Percentiles rank a stretch among this genome's conserved stretches.
Evolutionary conservation across 2,329 filamentous ascomycete species (phyloP).

Genomic region (Sporothrix dimorphospora): DNA sequence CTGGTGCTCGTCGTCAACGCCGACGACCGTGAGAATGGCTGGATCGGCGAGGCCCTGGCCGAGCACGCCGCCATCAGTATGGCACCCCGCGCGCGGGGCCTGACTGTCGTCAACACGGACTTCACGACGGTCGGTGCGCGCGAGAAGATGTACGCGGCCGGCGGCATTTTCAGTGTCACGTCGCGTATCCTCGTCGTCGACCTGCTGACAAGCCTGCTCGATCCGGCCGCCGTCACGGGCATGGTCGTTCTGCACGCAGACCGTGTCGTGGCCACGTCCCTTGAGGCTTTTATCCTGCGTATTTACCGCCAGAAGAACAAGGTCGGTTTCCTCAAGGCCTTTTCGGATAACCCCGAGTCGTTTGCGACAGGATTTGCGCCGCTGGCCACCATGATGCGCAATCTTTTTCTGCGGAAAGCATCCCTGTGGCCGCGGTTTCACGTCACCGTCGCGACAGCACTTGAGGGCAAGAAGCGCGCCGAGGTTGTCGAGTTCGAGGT

Average conservation of each 20-base stretch:
- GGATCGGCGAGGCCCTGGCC: constrained; percentile 94
- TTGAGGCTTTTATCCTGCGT: constrained; percentile 92
- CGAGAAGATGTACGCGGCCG: constrained; percentile 87
- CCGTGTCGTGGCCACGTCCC: constrained; percentile 78
- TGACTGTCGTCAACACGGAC: constrained; percentile 94
- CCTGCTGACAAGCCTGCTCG: constrained; percentile 79
- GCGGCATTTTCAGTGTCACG: constrained; percentile 94
- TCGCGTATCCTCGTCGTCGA: constrained; percentile 95
- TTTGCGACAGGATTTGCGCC: constrained; percentile 89
- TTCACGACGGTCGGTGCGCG: constrained; percentile 82
- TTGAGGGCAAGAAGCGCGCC: constrained; percentile 89
- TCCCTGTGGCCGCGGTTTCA: constrained; percentile 95
- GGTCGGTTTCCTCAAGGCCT: constrained; percentile 89
- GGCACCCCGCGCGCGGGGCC: constrained; percentile 76
- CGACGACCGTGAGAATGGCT: constrained; percentile 90
- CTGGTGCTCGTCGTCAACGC: constrained; percentile 87
- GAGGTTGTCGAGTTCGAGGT: constrained; percentile 98
- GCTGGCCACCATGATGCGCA: constrained; percentile 86
- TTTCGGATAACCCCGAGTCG: constrained; percentile 90
- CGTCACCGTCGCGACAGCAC: constrained; percentile 80
- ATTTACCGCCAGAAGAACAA: constrained; percentile 96
- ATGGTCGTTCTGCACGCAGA: constrained; percentile 88
- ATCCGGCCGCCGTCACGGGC: constrained; percentile 84
- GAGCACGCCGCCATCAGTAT: constrained; percentile 93
- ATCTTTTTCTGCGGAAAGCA: constrained; percentile 84